phyloP scores from a whole-genome alignment of 2,329 filamentous ascomycete species.

The Calonectria leucothoes region DNA sequence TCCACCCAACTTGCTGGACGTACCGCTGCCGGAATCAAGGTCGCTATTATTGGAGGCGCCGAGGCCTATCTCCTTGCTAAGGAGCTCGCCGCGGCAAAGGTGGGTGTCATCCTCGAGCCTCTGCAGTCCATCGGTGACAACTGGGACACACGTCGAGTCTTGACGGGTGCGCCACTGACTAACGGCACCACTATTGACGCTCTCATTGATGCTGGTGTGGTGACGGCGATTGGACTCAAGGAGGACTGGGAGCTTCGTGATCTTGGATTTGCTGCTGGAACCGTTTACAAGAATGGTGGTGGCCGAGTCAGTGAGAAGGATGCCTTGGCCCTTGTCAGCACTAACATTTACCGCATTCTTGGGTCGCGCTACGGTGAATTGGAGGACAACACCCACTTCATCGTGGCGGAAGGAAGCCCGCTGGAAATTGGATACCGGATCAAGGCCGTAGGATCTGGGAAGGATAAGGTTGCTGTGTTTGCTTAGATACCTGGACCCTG shows the following conservation, averaged over 20 bases:
- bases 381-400: slow-evolving; percentile 60
- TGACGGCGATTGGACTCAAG: slow-evolving; percentile 66
- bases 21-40: slow-evolving; percentile 51
- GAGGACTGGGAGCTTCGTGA: slow-evolving; percentile 74
- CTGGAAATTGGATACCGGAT: slow-evolving; percentile 69
- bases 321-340: slow-evolving; percentile 67
- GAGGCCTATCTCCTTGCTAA: slow-evolving; percentile 71
- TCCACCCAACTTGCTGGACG: background rate
- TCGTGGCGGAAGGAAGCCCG: slow-evolving; percentile 73
- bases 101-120: slow-evolving; percentile 71
- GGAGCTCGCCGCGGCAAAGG: slow-evolving; percentile 66
- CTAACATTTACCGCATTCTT: slow-evolving; percentile 68
- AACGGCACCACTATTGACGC: slow-evolving; percentile 71
- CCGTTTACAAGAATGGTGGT: slow-evolving; percentile 66
- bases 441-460: slow-evolving; percentile 59
- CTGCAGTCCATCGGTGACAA: slow-evolving; percentile 63
- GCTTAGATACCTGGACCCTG: slow-evolving; percentile 33
- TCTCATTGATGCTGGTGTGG: slow-evolving; percentile 69
- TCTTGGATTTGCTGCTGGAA: slow-evolving; percentile 69
- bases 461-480: slow-evolving; percentile 50
- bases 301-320: slow-evolving; percentile 64
- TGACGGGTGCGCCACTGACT: slow-evolving; percentile 74
- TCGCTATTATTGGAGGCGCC: slow-evolving; percentile 71
- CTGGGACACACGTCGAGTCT: slow-evolving; percentile 72
- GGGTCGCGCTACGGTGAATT: slow-evolving; percentile 54